A percentile compares a stretch with the other conserved stretches of the same genome.
Evolutionary conservation across 306 rosid species (phyloP).

Genomic region (Astragalus glycyphyllos): DNA sequence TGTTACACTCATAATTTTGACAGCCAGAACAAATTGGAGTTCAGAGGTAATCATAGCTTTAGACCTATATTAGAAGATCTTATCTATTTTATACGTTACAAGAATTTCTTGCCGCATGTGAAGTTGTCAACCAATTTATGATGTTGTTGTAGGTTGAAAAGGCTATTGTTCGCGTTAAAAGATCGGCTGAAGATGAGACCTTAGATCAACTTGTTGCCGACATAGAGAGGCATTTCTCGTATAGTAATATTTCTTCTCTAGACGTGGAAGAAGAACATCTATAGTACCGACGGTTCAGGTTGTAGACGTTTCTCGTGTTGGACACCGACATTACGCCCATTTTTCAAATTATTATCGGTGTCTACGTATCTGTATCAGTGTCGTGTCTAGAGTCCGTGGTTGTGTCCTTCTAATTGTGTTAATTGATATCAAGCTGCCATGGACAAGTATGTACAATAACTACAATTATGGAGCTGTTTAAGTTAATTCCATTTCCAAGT

Average conservation of each 20-base stretch:
- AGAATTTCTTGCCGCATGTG: neutral
- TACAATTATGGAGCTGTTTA: too few relatives aligned
- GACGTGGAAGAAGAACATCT: neutral
- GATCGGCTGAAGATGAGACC: slow-evolving; percentile 52
- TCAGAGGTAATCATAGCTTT: slow-evolving; percentile 54
- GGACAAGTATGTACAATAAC: too few relatives aligned
- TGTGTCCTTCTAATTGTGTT: too few relatives aligned
- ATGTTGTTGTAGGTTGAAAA: slow-evolving; percentile 57
- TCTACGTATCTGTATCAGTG: too few relatives aligned
- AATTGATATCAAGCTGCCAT: too few relatives aligned
- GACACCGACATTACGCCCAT: too few relatives aligned
- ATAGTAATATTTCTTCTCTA: neutral
- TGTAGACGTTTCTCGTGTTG: too few relatives aligned
- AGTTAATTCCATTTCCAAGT: too few relatives aligned
- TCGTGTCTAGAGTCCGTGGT: too few relatives aligned
- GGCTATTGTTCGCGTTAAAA: slow-evolving; percentile 55
- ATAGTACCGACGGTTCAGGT: too few relatives aligned
- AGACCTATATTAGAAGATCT: neutral
- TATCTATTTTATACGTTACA: neutral
- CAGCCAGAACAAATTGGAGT: slow-evolving; percentile 68
- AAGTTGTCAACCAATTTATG: neutral
- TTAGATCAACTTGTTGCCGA: slow-evolving; percentile 39
- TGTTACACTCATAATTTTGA: slow-evolving; percentile 55
- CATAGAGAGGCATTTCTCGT: slow-evolving; percentile 25
- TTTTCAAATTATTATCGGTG: too few relatives aligned